Percentiles rank a stretch among this genome's conserved stretches.
phyloP scores from a whole-genome alignment of 106 monocot genomes.

The Iris macrosiphon region DNA sequence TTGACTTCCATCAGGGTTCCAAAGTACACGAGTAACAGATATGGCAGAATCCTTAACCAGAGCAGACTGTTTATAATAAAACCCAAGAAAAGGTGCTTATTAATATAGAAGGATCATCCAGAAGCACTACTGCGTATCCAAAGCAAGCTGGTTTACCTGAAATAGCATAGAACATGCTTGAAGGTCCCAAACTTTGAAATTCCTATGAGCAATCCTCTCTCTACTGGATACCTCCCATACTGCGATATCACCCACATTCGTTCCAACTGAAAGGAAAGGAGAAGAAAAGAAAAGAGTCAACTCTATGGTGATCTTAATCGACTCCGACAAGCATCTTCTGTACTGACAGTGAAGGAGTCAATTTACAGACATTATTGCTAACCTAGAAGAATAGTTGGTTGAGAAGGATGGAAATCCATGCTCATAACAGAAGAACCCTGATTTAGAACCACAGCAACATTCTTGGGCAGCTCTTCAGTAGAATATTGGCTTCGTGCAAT shows the following conservation, averaged over 20 bases:
- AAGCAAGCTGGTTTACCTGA: conserved; percentile 24
- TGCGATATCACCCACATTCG: conserved; percentile 49
- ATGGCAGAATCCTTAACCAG: conserved; percentile 26
- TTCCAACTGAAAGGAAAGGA: conserved; percentile 33
- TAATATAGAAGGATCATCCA: background rate
- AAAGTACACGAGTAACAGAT: conserved; percentile 40
- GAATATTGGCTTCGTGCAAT: conserved; percentile 15
- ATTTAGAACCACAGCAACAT: conserved; percentile 18
- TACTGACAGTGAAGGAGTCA: too few species aligned
- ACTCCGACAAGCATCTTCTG: too few species aligned
- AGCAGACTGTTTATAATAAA: conserved; percentile 19
- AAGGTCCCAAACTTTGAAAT: conserved; percentile 28
- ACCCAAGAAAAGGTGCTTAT: conserved; percentile 9
- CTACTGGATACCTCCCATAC: conserved; percentile 37
- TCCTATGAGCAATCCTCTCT: conserved; percentile 25
- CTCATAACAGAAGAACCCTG: conserved; percentile 37
- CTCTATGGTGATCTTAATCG: too few species aligned
- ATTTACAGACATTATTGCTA: too few species aligned
- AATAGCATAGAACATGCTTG: conserved; percentile 15
- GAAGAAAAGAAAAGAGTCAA: conserved; percentile 5
- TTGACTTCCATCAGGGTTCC: conserved; percentile 32
- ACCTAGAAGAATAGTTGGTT: conserved; percentile 42
- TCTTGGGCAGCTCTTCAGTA: conserved; percentile 36
- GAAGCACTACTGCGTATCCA: background rate
- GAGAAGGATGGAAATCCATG: conserved; percentile 49